Percentiles rank a stretch among this genome's conserved stretches.
Conservation (phyloP, 2,329 filamentous ascomycete species). For the Colletotrichum orbiculare region DNA sequence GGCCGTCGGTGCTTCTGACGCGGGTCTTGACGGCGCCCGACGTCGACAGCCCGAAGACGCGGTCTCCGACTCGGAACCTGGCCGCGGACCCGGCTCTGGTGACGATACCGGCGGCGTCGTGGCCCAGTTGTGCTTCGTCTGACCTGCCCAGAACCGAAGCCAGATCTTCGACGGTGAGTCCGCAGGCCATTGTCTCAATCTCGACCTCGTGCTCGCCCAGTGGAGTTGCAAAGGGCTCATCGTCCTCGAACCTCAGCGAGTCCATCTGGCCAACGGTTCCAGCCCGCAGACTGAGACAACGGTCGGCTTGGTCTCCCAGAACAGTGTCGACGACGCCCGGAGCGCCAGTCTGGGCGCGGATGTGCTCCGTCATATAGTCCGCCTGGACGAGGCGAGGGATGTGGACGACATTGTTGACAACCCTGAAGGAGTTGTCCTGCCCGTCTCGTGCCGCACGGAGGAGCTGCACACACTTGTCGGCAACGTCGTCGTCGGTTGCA, state of each 20-base stretch:
- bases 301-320: background rate
- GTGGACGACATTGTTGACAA: slow-evolving; percentile 3
- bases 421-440: slow-evolving; percentile 22
- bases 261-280: slow-evolving; percentile 41
- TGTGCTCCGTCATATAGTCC: slow-evolving; percentile 25
- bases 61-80: slow-evolving; percentile 46
- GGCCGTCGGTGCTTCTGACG: slow-evolving; percentile 34
- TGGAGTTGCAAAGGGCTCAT: slow-evolving; percentile 38
- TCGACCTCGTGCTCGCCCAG: slow-evolving; percentile 51
- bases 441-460: background rate
- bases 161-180: slow-evolving; percentile 58
- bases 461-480: slow-evolving; percentile 15
- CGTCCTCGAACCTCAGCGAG: slow-evolving; percentile 42
- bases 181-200: slow-evolving; percentile 53
- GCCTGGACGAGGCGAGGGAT: slow-evolving; percentile 26
- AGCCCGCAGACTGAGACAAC: slow-evolving; percentile 48
- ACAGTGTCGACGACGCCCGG: slow-evolving; percentile 13
- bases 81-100: slow-evolving; percentile 44
- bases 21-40: slow-evolving; percentile 38
- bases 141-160: slow-evolving; percentile 45
- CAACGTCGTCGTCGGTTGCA: slow-evolving; percentile 11
- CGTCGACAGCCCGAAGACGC: slow-evolving; percentile 39
- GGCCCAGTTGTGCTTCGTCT: slow-evolving; percentile 38
- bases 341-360: slow-evolving; percentile 34
- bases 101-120: slow-evolving; percentile 49